phyloP scores from a whole-genome alignment of 495 filamentous ascomycete genomes.

The Penicillium paradoxum region DNA sequence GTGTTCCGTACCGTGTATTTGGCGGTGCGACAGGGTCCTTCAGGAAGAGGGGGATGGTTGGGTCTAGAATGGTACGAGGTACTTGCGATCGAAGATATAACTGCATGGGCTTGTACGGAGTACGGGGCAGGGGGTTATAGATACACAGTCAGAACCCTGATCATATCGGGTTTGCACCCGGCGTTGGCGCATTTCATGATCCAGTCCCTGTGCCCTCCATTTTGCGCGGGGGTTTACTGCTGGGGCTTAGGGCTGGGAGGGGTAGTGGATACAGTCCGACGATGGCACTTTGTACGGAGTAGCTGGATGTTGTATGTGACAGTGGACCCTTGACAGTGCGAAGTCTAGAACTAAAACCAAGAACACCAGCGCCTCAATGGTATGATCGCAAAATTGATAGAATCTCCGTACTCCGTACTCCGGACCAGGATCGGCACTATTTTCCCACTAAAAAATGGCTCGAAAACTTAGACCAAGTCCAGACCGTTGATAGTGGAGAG shows the following conservation, averaged over 20 bases:
- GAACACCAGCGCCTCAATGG: no score
- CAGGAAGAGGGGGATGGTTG: not conserved
- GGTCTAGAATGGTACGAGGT: not conserved
- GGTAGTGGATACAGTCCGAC: not conserved
- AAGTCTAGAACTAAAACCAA: not conserved
- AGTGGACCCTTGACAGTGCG: no score
- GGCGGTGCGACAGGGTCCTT: not conserved
- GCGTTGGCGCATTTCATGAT: no score
- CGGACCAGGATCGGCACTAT: constrained; percentile 12
- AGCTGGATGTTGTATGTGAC: no score
- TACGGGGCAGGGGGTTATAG: no score
- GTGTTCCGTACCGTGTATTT: not conserved
- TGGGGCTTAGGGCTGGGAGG: not conserved
- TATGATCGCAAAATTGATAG: no score
- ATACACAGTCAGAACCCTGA: not conserved
- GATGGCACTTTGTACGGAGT: not conserved
- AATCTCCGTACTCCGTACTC: not conserved
- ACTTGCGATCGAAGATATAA: not conserved
- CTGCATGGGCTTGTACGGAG: not conserved
- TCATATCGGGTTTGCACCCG: no score
- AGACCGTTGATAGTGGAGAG: constrained; percentile 1
- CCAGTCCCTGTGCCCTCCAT: not conserved
- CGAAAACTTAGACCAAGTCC: not conserved
- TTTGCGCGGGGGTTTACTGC: not conserved
- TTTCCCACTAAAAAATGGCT: constrained; percentile 4